phyloP scores from a whole-genome alignment of 108 stramenopile genomes.

The Stephanodiscus triporus region DNA sequence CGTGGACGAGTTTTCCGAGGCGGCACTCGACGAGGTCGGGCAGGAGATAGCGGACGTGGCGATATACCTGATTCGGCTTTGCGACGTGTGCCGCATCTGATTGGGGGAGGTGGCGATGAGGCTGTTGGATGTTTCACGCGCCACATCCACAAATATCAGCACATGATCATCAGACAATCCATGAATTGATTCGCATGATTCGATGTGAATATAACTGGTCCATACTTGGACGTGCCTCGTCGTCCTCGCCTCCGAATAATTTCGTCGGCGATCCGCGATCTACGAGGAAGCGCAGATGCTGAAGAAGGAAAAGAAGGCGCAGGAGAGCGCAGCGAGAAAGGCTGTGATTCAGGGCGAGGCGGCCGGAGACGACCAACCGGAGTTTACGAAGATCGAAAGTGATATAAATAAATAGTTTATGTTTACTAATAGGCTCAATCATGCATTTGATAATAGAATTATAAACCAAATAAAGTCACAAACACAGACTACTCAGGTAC shows the following conservation, averaged over 20 bases:
- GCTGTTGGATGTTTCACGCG: conserved; percentile 16
- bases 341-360: conserved; percentile 47
- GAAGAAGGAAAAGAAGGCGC: conserved; percentile 88
- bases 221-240: no score
- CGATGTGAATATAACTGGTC: no score
- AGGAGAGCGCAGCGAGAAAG: conserved; percentile 58
- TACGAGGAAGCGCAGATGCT: conserved; percentile 75
- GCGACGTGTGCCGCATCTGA: conserved; percentile 62
- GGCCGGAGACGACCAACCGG: conserved; percentile 59
- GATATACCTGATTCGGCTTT: conserved; percentile 87
- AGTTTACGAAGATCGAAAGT: conserved; percentile 93
- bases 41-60: conserved; percentile 95
- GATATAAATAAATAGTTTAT: no score
- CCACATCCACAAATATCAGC: no score
- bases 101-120: conserved; percentile 24
- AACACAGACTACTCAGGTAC: no score
- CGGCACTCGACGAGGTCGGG: conserved; percentile 70
- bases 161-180: no score
- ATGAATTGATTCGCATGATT: no score
- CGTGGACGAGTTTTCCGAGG: conserved; percentile 14
- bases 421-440: no score
- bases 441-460: no score
- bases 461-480: no score
- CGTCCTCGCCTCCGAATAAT: no score
- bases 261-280: no score